Conservation (phyloP, 148 eudicot species). For the Cornus kousa region DNA sequence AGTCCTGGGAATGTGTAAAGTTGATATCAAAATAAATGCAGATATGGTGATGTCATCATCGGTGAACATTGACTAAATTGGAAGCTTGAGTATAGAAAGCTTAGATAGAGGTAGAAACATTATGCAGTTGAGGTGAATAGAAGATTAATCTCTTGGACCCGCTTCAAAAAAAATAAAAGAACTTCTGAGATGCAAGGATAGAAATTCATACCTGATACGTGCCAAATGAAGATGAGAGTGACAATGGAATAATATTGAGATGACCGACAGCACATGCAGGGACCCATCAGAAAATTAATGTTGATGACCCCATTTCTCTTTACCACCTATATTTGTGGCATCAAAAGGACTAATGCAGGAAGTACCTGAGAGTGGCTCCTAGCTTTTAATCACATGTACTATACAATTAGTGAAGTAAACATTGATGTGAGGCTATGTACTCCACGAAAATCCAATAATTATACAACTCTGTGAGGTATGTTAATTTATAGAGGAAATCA, state of each 20-base stretch:
- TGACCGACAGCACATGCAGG: conserved; percentile 14
- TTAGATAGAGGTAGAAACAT: background rate
- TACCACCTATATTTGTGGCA: background rate
- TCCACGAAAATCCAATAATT: background rate
- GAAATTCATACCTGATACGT: conserved; percentile 9
- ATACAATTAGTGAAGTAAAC: background rate
- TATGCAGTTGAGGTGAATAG: background rate
- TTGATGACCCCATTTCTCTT: conserved; percentile 10
- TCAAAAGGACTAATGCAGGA: background rate
- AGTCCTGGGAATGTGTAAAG: conserved; percentile 2
- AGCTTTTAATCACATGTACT: conserved; percentile 2
- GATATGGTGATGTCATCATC: no score
- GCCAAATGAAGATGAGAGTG: background rate
- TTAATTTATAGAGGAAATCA: background rate
- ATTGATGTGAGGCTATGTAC: background rate
- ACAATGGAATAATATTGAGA: conserved; percentile 12
- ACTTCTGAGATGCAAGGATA: background rate
- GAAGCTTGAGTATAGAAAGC: background rate
- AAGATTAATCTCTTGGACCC: background rate
- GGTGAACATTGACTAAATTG: background rate
- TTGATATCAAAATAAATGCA: conserved; percentile 9
- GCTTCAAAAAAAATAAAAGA: background rate
- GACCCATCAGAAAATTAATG: conserved; percentile 16
- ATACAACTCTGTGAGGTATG: background rate
- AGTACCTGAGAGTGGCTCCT: conserved; percentile 1